Evolutionary conservation across 1,284 basidiomycete genomes (phyloP).

Genomic region (Wolfiporia cocos): DNA sequence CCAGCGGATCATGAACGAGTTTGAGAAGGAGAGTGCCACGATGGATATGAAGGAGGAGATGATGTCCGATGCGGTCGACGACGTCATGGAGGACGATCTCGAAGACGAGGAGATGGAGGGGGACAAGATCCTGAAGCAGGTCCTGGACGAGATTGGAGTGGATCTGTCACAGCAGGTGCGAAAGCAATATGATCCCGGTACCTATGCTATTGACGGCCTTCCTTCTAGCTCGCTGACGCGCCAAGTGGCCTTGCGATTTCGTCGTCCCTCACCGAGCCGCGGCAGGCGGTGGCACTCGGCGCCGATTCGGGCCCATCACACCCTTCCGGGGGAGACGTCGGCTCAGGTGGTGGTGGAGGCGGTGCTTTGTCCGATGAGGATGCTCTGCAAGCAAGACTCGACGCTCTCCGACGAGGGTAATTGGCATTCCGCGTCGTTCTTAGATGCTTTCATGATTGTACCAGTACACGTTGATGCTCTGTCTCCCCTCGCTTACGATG

Average conservation of each 20-base stretch:
- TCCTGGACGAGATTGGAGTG: conserved; percentile 97
- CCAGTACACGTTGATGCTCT: no score
- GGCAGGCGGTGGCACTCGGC: conserved; percentile 78
- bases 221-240: conserved; percentile 70
- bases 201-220: conserved; percentile 1
- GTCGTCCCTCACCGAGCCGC: conserved; percentile 56
- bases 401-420: conserved; percentile 20
- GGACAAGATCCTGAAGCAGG: conserved; percentile 94
- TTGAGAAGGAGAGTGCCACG: conserved; percentile 92
- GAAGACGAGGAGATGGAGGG: conserved; percentile 96
- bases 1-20: conserved; percentile 95
- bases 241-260: conserved; percentile 67
- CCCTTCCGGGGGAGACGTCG: conserved; percentile 32
- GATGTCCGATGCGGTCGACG: conserved; percentile 98
- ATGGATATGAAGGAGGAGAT: conserved; percentile 99
- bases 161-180: conserved; percentile 80
- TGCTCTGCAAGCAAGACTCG: conserved; percentile 22
- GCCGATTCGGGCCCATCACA: conserved; percentile 44
- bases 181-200: conserved; percentile 2
- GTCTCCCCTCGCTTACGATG: no score
- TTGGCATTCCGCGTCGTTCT: no score
- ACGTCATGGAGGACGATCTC: conserved; percentile 92
- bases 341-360: conserved; percentile 37
- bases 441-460: no score
- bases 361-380: conserved; percentile 73